phyloP scores from a whole-genome alignment of 306 rosid genomes.

The Delonix regia region DNA sequence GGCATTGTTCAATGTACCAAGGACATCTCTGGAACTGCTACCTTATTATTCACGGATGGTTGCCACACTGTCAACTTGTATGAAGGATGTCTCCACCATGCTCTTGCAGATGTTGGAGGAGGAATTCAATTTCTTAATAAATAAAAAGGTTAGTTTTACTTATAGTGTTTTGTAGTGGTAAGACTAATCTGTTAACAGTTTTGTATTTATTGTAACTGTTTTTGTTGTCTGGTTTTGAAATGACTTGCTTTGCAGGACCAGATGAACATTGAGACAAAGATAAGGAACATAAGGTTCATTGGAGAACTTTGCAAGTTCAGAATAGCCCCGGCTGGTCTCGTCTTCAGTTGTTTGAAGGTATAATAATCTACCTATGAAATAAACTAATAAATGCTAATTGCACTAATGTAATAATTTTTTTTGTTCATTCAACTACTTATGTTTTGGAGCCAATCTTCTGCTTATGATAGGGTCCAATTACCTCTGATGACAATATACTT shows the following conservation, averaged over 20 bases:
- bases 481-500: background rate
- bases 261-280: slow-evolving; percentile 98
- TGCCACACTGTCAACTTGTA: slow-evolving; percentile 93
- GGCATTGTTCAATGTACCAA: slow-evolving; percentile 94
- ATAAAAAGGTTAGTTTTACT: slow-evolving; percentile 76
- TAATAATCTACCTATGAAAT: slow-evolving; percentile 15
- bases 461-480: slow-evolving; percentile 14
- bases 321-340: slow-evolving; percentile 84
- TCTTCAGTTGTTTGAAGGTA: slow-evolving; percentile 99
- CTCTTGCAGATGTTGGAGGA: slow-evolving; percentile 93
- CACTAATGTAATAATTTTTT: slow-evolving; percentile 19
- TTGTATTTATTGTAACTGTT: slow-evolving; percentile 30
- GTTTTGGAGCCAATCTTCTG: slow-evolving; percentile 23
- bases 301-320: slow-evolving; percentile 99
- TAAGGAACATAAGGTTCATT: slow-evolving; percentile 94
- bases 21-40: slow-evolving; percentile 92
- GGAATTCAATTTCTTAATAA: slow-evolving; percentile 92
- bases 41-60: slow-evolving; percentile 97
- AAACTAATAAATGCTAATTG: background rate
- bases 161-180: background rate
- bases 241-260: slow-evolving; percentile 74
- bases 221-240: slow-evolving; percentile 34
- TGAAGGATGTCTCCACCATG: slow-evolving; percentile 93
- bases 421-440: background rate
- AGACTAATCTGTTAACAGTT: slow-evolving; percentile 7